Evolutionary conservation across 257 asterid species (phyloP), one percentile per base, ranked within the genome.

Genomic region (Oldenlandia corymbosa): DNA sequence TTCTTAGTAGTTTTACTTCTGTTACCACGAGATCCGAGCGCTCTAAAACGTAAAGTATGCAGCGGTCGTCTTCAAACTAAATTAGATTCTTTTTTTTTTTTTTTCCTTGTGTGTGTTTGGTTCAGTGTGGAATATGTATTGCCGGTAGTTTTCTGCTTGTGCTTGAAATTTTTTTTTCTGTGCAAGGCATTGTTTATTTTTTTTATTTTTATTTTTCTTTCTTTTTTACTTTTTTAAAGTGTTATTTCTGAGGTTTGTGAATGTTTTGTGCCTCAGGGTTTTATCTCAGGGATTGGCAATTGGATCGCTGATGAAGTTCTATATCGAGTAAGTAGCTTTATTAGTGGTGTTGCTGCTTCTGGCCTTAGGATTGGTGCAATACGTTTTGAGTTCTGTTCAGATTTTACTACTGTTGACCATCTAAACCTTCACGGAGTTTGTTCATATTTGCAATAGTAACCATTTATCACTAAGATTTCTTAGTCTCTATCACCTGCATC

Each of bases 221-320:
- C n/a, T 46, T 26, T 31, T 24, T 28, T 20, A 0, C 10, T 7
- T 37, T 46, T 56, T 46, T 14, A 2, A 32, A 45, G 58, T 41
- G 39, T 41, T 55, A 18, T 27, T n/a, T 23, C 20, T 26, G 37
- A 32, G 49, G 56, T 64, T 45, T 50, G 23, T 49, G 49, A 34
- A 23, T 60, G 42, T 55, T 47, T 49, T 68, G 68, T 36, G 58
- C 75, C 74, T 77, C 47, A 93, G 99, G 74, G 88, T 75, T 90
- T 84, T 77, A 85, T 93, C 54, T 84, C 99, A 18, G 99, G 99
- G 70, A 90, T 93, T 75, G 99, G 99, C 69, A 93, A 93, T 73
- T 93, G 99, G 99, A 84, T 93, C 83, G 97, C 95, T 66, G 99
- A 93, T 75, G 99, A 93, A 87, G 95, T 93, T 70, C 75, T 93